These are phyloP conservation scores for Fraxinus paxiana DNA, from an alignment of 305 asterid species.

Conservation along the genomic window DNA sequence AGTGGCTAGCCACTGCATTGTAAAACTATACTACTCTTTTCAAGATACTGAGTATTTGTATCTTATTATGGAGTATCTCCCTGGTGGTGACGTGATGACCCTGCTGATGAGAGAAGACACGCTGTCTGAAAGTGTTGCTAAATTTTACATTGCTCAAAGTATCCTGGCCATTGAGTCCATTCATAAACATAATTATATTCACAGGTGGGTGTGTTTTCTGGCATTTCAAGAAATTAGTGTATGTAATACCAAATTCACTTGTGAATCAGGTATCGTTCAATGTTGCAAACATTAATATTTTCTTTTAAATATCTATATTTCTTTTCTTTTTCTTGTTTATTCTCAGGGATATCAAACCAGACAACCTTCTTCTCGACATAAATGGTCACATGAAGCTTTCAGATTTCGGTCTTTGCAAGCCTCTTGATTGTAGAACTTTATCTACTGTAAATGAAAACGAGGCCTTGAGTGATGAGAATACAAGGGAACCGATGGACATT, in stretches of 20 bases:
- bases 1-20: conserved; percentile 89
- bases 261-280: neutral
- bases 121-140: conserved; percentile 75
- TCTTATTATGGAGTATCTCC: conserved; percentile 92
- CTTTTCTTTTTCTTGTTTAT: conserved; percentile 3
- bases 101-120: conserved; percentile 87
- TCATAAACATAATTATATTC: conserved; percentile 88
- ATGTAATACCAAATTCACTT: conserved; percentile 17
- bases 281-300: conserved; percentile 13
- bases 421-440: conserved; percentile 86
- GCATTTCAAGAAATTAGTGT: neutral
- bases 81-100: conserved; percentile 97
- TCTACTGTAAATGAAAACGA: conserved; percentile 73
- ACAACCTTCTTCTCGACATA: conserved; percentile 87
- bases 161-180: conserved; percentile 90
- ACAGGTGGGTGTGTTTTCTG: conserved; percentile 46
- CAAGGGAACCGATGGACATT: conserved; percentile 74
- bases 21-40: conserved; percentile 77
- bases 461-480: conserved; percentile 81
- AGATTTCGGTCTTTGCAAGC: conserved; percentile 97
- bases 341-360: conserved; percentile 92
- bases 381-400: conserved; percentile 95
- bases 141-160: conserved; percentile 86
- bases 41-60: conserved; percentile 88
- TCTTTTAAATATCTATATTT: conserved; percentile 14